phyloP scores from a whole-genome alignment of 305 asterid species.

The Fraxinus greggii region DNA sequence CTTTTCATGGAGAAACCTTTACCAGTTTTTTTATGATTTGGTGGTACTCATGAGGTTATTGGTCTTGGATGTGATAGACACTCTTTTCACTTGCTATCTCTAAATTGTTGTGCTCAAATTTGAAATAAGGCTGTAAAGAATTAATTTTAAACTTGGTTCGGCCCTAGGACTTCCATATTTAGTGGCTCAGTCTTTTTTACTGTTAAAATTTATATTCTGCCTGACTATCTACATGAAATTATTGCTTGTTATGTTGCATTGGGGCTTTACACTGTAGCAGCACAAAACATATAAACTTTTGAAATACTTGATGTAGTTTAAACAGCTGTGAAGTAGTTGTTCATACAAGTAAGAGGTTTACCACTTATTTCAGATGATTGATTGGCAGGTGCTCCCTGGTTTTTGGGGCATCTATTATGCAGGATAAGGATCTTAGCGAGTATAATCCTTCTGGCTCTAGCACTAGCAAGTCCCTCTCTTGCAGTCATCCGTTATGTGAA shows the following conservation, averaged over 20 bases:
- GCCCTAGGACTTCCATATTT: conserved; percentile 10
- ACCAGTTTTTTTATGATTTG: conserved; percentile 1
- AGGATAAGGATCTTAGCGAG: conserved; percentile 60
- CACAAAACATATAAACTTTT: neutral
- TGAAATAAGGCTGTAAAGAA: conserved; percentile 11
- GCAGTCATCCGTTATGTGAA: conserved; percentile 53
- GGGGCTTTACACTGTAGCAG: conserved; percentile 15
- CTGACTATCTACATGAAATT: conserved; percentile 8
- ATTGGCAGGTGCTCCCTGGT: conserved; percentile 67
- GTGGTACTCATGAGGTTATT: neutral
- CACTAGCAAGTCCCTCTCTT: conserved; percentile 49
- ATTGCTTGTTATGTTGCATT: neutral
- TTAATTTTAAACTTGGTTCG: neutral
- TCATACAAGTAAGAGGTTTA: conserved; percentile 34
- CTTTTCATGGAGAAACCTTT: conserved; percentile 15
- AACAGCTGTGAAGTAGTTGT: conserved; percentile 23
- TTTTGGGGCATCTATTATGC: conserved; percentile 67
- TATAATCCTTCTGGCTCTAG: conserved; percentile 57
- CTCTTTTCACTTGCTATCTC: conserved; percentile 4
- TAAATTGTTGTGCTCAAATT: conserved; percentile 3
- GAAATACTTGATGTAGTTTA: neutral
- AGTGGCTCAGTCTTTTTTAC: neutral
- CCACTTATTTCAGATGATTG: conserved; percentile 57
- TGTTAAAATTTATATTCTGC: neutral
- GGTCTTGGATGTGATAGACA: neutral